Conservation (phyloP, 1,284 basidiomycete species). For the Ustilago cynodontis region DNA sequence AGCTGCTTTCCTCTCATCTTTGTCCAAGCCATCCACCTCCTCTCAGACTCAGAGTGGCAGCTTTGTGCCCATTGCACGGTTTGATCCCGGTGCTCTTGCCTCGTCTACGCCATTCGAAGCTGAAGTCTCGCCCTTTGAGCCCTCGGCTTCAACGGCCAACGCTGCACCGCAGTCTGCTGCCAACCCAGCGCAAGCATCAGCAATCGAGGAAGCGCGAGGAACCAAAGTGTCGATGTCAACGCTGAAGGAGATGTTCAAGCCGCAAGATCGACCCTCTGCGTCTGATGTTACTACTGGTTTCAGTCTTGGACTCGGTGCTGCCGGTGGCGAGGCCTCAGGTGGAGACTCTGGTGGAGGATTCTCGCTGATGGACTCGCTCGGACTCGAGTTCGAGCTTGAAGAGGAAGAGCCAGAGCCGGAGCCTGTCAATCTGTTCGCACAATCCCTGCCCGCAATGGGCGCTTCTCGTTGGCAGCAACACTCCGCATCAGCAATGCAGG, state of each 20-base stretch:
- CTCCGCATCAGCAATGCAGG: not conserved
- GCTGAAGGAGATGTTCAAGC: constrained; percentile 66
- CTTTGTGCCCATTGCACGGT: constrained; percentile 41
- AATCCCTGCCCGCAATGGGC: not conserved
- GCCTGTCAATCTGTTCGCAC: not conserved
- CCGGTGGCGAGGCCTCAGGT: constrained; percentile 2
- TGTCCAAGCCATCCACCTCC: constrained; percentile 5
- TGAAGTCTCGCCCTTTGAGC: not conserved
- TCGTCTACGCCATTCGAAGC: not conserved
- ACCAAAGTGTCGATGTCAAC: constrained; percentile 45
- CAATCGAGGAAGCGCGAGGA: not conserved
- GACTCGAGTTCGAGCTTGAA: constrained; percentile 55
- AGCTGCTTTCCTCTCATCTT: constrained; percentile 25
- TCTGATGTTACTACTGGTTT: constrained; percentile 23
- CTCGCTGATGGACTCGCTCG: constrained; percentile 60
- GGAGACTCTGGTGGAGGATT: constrained; percentile 41
- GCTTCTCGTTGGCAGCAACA: constrained; percentile 7
- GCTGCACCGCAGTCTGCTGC: not conserved
- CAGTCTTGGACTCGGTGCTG: constrained; percentile 22
- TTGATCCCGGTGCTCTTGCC: constrained; percentile 37
- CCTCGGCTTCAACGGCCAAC: not conserved
- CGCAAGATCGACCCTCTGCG: constrained; percentile 38
- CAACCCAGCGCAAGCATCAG: not conserved
- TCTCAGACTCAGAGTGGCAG: not conserved
- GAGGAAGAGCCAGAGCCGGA: constrained; percentile 24